Conservation (phyloP, 805 yeast species). For the Blastobotrys peoriensis region DNA sequence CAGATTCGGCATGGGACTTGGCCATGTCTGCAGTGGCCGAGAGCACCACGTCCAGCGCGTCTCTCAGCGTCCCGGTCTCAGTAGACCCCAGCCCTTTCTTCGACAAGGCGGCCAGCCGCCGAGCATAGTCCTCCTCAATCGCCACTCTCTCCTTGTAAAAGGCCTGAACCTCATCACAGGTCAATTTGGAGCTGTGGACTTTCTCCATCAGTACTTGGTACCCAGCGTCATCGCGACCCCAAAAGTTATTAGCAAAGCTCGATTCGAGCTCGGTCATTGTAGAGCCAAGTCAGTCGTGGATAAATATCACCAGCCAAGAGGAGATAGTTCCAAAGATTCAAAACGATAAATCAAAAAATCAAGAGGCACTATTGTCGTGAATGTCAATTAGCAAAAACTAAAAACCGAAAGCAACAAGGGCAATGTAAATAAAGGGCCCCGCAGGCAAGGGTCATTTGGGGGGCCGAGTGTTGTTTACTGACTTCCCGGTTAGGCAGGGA, state of each 20-base stretch:
- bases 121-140: constrained; percentile 70
- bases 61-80: constrained; percentile 55
- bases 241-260: constrained; percentile 32
- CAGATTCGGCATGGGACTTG: constrained; percentile 47
- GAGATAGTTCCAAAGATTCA: neutral
- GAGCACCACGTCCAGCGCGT: constrained; percentile 53
- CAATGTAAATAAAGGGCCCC: constrained; percentile 5
- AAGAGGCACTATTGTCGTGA: neutral
- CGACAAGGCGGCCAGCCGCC: constrained; percentile 47
- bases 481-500: constrained; percentile 24
- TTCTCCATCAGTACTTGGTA: constrained; percentile 48
- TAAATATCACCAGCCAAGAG: neutral
- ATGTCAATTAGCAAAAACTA: neutral
- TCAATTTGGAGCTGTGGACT: constrained; percentile 53
- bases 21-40: constrained; percentile 56
- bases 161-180: constrained; percentile 44
- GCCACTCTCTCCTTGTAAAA: constrained; percentile 49
- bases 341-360: neutral
- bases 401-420: neutral
- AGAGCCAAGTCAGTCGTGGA: neutral
- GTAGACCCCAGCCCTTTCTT: constrained; percentile 46
- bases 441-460: too few species aligned
- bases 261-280: constrained; percentile 9
- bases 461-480: constrained; percentile 17
- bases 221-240: constrained; percentile 61